Conservation (phyloP, 352 stramenopile species). For the Thraustochytrium sp. region DNA sequence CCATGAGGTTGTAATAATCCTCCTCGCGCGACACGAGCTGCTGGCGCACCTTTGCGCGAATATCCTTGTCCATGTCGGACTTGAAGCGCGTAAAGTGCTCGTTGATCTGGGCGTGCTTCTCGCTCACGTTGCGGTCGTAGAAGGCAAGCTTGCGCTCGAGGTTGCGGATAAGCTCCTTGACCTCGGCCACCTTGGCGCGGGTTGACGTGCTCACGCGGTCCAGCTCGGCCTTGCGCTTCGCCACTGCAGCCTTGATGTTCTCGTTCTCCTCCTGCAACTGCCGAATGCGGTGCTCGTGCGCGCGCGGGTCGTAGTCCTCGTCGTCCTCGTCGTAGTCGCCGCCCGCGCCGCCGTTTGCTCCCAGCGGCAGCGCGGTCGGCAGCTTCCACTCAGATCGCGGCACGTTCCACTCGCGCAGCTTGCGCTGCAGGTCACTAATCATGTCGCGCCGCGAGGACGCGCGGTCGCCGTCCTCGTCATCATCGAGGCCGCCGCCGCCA, state of each 20-base stretch:
- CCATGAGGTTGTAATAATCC: slow-evolving; percentile 33
- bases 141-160: neutral
- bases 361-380: neutral
- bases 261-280: slow-evolving; percentile 13
- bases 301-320: neutral
- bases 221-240: neutral
- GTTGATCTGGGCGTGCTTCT: slow-evolving; percentile 18
- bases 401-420: slow-evolving; percentile 9
- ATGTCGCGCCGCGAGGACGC: neutral
- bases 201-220: neutral
- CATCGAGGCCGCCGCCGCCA: no score
- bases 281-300: neutral
- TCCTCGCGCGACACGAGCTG: slow-evolving; percentile 17
- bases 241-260: neutral
- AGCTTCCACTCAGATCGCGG: neutral
- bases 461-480: no score
- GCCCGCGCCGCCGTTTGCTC: neutral
- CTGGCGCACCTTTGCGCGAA: neutral
- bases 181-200: neutral
- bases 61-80: neutral
- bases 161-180: neutral
- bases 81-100: neutral
- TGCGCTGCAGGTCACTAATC: neutral
- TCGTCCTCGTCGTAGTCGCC: neutral
- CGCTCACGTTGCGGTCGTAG: neutral